These are phyloP conservation scores for Astrothelium macrocarpum DNA, from an alignment of 495 filamentous ascomycete species.

Conservation along the genomic window DNA sequence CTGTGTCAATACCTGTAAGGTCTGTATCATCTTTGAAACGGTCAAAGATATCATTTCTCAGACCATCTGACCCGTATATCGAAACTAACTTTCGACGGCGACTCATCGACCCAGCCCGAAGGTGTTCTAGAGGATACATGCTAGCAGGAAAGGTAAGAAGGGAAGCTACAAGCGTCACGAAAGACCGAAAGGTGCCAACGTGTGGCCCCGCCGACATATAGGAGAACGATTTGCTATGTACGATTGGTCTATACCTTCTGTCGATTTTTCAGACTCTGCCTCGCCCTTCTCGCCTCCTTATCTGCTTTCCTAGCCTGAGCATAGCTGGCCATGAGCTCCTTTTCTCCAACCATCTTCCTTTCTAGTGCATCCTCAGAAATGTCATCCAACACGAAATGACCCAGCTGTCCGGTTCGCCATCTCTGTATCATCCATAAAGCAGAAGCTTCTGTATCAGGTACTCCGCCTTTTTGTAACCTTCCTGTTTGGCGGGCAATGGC, in stretches of 20 bases:
- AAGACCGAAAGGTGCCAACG: no score
- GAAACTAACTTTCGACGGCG: no score
- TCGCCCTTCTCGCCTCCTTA: neutral
- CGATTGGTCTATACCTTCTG: neutral
- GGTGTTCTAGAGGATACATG: no score
- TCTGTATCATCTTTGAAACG: no score
- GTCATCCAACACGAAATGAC: conserved; percentile 71
- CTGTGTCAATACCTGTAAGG: no score
- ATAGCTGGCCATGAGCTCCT: neutral
- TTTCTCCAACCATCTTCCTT: conserved; percentile 26
- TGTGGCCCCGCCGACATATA: no score
- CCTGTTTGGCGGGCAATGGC: conserved; percentile 63
- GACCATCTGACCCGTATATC: no score
- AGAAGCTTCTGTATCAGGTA: conserved; percentile 59
- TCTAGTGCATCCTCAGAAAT: conserved; percentile 49
- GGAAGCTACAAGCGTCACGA: no score
- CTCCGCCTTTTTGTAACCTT: conserved; percentile 63
- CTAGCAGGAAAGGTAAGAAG: no score
- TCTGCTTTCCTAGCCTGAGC: neutral
- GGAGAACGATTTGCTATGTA: no score
- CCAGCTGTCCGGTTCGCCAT: conserved; percentile 70
- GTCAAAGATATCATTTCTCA: no score
- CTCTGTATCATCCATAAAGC: conserved; percentile 77
- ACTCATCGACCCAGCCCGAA: no score
- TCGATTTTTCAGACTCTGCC: neutral